A percentile compares a stretch with the other conserved stretches of the same genome.
Conservation (phyloP, 2,329 filamentous ascomycete species). For the Ceratocystis variospora region DNA sequence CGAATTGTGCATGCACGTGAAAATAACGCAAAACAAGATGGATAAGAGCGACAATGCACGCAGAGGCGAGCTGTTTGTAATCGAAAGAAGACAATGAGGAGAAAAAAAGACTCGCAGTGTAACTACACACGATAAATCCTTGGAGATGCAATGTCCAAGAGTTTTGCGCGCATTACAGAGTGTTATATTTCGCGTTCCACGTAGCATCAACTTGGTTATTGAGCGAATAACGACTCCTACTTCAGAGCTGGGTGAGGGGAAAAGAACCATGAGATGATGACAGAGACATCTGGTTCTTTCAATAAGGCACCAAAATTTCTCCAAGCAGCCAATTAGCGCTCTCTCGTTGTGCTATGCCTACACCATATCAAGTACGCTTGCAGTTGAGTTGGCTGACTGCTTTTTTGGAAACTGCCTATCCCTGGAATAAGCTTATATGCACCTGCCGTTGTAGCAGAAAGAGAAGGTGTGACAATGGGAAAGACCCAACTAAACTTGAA, state of each 20-base stretch:
- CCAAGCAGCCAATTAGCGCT: background rate
- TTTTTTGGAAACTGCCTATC: background rate
- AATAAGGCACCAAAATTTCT: background rate
- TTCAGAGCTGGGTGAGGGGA: background rate
- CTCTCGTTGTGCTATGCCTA: background rate
- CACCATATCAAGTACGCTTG: too few species aligned
- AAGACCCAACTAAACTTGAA: background rate
- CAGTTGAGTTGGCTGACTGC: background rate
- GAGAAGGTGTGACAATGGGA: background rate
- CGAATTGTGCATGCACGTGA: background rate
- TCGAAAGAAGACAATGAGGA: background rate
- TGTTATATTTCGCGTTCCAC: background rate
- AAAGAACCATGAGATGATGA: background rate
- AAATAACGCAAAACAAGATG: constrained; percentile 1
- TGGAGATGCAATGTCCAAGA: background rate
- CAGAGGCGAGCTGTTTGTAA: background rate
- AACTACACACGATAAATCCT: background rate
- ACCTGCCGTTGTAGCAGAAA: background rate
- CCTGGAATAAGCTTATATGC: background rate
- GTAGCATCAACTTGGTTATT: background rate
- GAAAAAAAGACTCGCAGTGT: background rate
- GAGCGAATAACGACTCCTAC: too few species aligned
- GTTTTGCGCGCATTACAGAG: background rate
- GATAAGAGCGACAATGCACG: background rate
- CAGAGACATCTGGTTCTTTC: background rate